Conservation (phyloP, 2,329 filamentous ascomycete genomes). For the Leptosphaerulina australis region DNA sequence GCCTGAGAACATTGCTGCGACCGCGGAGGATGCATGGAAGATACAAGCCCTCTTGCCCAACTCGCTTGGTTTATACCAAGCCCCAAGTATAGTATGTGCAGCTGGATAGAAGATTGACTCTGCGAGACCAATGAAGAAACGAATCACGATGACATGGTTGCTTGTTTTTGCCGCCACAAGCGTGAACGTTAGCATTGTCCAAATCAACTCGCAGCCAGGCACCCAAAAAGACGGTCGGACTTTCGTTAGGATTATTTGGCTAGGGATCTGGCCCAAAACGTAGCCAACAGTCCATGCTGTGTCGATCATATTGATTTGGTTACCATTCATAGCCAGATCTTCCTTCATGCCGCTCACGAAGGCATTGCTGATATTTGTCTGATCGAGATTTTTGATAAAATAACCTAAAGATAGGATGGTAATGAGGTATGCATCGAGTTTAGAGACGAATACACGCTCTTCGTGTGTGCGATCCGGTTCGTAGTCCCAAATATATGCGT, state of each 20-base stretch:
- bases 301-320: conserved; percentile 32
- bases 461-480: conserved; percentile 31
- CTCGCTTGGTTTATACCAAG: conserved; percentile 33
- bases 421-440: conserved; percentile 30
- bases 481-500: conserved; percentile 36
- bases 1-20: conserved; percentile 34
- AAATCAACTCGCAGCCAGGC: conserved; percentile 27
- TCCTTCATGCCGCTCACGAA: conserved; percentile 38
- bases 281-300: conserved; percentile 30
- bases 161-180: conserved; percentile 30
- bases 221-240: conserved; percentile 30
- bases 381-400: conserved; percentile 38
- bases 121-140: conserved; percentile 30
- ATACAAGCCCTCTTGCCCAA: conserved; percentile 34
- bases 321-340: conserved; percentile 30
- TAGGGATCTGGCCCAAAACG: conserved; percentile 32
- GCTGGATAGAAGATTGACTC: conserved; percentile 31
- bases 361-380: conserved; percentile 35
- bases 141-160: conserved; percentile 30
- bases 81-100: conserved; percentile 30
- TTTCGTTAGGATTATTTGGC: conserved; percentile 30
- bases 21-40: conserved; percentile 28
- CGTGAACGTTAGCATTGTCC: conserved; percentile 33
- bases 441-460: conserved; percentile 31
- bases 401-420: conserved; percentile 30